These are phyloP conservation scores for Plasmodium gallinaceum DNA, from an alignment of 169 alveolate genomes.

Conservation along the genomic window DNA sequence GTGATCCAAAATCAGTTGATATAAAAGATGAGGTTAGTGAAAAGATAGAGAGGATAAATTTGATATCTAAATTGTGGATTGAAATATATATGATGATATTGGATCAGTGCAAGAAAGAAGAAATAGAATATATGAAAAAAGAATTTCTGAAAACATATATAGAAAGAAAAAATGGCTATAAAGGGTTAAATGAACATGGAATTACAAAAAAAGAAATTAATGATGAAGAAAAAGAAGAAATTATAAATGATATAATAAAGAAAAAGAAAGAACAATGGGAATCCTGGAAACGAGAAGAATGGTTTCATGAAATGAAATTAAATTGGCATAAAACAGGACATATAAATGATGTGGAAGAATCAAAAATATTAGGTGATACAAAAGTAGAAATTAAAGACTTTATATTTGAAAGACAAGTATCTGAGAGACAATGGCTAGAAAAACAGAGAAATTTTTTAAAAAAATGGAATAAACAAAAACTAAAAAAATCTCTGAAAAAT, in stretches of 20 bases:
- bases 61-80: background rate
- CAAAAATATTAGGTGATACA: too few relatives aligned
- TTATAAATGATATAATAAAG: background rate
- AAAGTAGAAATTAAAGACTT: too few relatives aligned
- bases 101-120: background rate
- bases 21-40: too few relatives aligned
- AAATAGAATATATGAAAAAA: background rate
- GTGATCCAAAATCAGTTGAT: too few relatives aligned
- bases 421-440: too few relatives aligned
- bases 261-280: background rate
- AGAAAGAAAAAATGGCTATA: background rate
- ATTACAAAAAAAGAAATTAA: background rate
- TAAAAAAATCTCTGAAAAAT: too few relatives aligned
- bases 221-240: background rate
- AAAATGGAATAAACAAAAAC: too few relatives aligned
- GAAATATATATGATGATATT: background rate
- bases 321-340: background rate
- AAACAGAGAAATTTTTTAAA: too few relatives aligned
- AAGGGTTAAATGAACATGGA: background rate
- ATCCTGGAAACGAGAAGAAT: background rate
- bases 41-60: background rate
- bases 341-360: too few relatives aligned
- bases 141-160: background rate
- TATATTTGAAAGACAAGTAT: too few relatives aligned
- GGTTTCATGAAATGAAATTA: background rate